Conservation (phyloP, 2,329 filamentous ascomycete species). For the Zymoseptoria passerinii region DNA sequence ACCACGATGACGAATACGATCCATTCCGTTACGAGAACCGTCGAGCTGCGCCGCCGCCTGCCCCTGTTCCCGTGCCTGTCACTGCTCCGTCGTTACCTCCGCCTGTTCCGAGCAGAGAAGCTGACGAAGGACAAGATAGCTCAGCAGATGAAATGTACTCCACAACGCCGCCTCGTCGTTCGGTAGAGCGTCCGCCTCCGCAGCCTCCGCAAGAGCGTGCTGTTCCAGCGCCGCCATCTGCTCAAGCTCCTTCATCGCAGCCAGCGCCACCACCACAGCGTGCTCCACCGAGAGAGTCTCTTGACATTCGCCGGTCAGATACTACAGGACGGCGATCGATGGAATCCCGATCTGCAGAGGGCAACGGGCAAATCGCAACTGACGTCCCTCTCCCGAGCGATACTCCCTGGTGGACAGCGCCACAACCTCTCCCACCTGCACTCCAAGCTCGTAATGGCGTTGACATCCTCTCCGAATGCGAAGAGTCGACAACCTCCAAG, state of each 20-base stretch:
- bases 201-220: conserved; percentile 34
- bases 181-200: conserved; percentile 28
- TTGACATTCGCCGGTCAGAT: conserved; percentile 51
- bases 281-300: conserved; percentile 43
- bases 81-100: conserved; percentile 28
- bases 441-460: conserved; percentile 67
- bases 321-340: conserved; percentile 54
- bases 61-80: conserved; percentile 27
- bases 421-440: conserved; percentile 68
- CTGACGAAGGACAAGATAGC: conserved; percentile 31
- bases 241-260: conserved; percentile 19
- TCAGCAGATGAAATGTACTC: conserved; percentile 41
- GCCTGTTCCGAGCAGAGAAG: conserved; percentile 19
- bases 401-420: conserved; percentile 80
- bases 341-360: conserved; percentile 64
- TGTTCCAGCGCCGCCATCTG: conserved; percentile 39
- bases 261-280: conserved; percentile 27
- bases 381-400: conserved; percentile 71
- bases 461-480: conserved; percentile 74
- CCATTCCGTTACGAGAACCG: conserved; percentile 46
- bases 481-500: conserved; percentile 64
- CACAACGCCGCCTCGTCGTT: conserved; percentile 32
- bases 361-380: conserved; percentile 75
- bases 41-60: conserved; percentile 21
- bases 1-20: conserved; percentile 57